Evolutionary conservation across 495 filamentous ascomycete species (phyloP).

Genomic region (Penicillium egyptiacum): DNA sequence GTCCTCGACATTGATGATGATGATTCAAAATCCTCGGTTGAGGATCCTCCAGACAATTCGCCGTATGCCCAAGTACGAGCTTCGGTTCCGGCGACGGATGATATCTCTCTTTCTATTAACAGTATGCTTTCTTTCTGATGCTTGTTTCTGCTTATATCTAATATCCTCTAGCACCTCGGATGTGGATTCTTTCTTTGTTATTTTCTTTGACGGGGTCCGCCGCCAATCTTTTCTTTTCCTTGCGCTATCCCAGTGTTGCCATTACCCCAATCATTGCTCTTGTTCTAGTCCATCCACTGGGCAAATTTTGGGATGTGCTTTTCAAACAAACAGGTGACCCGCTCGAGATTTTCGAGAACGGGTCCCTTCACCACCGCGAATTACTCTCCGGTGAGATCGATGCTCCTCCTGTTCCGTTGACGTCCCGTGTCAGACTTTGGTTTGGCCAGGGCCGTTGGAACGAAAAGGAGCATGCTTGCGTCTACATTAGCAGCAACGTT

Average conservation of each 20-base stretch:
- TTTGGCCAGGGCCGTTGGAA: conserved; percentile 80
- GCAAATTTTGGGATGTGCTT: conserved; percentile 70
- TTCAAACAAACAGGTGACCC: conserved; percentile 65
- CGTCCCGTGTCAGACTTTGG: conserved; percentile 58
- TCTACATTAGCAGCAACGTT: conserved; percentile 86
- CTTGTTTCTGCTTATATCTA: not conserved
- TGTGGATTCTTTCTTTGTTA: conserved; percentile 76
- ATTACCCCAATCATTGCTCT: conserved; percentile 84
- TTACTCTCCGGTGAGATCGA: conserved; percentile 18
- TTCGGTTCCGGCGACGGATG: conserved; percentile 70
- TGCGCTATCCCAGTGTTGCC: conserved; percentile 82
- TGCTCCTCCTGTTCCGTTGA: conserved; percentile 7
- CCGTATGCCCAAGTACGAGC: conserved; percentile 71
- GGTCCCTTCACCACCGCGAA: conserved; percentile 28
- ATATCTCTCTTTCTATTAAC: conserved; percentile 73
- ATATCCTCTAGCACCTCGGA: conserved; percentile 58
- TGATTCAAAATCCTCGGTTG: conserved; percentile 21
- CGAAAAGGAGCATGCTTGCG: conserved; percentile 82
- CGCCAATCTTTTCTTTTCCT: conserved; percentile 80
- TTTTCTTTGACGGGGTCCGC: conserved; percentile 79
- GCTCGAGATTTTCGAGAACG: conserved; percentile 46
- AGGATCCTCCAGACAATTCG: conserved; percentile 37
- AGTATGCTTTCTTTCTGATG: conserved; percentile 31
- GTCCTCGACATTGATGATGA: conserved; percentile 28
- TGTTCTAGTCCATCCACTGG: conserved; percentile 77